Evolutionary conservation across 495 filamentous ascomycete genomes (phyloP), one percentile per base, ranked within the genome.

Genomic region (Penicillium chermesinum): DNA sequence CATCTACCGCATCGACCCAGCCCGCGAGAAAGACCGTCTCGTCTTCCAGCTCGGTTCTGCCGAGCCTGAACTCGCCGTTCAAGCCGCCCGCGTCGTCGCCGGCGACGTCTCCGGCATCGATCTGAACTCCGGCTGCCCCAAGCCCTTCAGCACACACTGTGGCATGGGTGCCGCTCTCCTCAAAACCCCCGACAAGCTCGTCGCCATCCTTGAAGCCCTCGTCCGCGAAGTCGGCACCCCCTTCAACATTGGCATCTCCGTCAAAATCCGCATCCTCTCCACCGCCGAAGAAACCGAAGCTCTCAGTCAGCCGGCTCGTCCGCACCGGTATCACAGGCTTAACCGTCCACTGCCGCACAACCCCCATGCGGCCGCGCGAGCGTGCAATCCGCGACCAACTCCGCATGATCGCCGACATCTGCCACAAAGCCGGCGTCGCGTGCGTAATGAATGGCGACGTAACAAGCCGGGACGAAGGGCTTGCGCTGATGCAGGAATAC

Each of bases 401-500:
- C 42, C 73, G 74, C 27, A 91, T 91, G 85, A 73, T 98, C 40
- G 83, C 74, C 0, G 66, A 76, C 12, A 71, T 95, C 5, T 98
- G 93, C 58, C 79, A 77, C 30, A 80, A 89, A 41, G 83, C 82
- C 2, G 89, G 91, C 8, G 88, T 98, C 7, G 88, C 89, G 2
- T 93, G 89, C 57, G 63, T 96, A 10, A 90, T 96, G 83, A 98
- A 98, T 61, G 93, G 93, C 10, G 93, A 98, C 58, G 89, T 98
- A 0, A 79, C 77, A 14, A 76, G 71, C 13, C 75, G 86, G 25
- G 80, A 83, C 27, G 66, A 93, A 40, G 90, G 82, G 2, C 58
- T 84, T 2, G 61, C 73, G 43, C 67, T 97, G 14, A 81, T 87
- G 43, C 39, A 73, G 13, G 84, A 95, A 58, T 95, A 75, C 55